Percentiles rank a stretch among this genome's conserved stretches.
Conservation (phyloP, 371 early-diverging fungal species). For the Circinella umbellata region DNA sequence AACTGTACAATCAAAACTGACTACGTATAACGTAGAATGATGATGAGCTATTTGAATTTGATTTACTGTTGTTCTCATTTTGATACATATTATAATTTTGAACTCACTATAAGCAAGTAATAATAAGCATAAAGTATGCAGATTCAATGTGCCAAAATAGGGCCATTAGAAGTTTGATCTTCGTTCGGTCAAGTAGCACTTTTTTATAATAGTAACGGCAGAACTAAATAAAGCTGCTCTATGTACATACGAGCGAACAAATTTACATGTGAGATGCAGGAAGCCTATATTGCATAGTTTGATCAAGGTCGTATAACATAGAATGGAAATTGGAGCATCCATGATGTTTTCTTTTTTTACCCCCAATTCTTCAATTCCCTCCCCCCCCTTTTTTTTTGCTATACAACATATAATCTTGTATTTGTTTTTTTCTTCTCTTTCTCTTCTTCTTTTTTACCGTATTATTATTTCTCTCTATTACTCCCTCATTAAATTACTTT, state of each 20-base stretch:
- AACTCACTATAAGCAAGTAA: too few species aligned
- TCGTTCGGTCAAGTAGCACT: neutral
- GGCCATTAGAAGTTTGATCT: neutral
- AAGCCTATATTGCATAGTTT: slow-evolving; percentile 1
- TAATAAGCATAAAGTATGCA: neutral
- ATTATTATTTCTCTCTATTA: slow-evolving; percentile 6
- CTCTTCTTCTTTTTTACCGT: slow-evolving; percentile 3
- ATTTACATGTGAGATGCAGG: slow-evolving; percentile 6
- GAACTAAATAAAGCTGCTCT: slow-evolving; percentile 3
- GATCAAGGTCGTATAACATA: neutral
- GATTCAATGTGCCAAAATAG: neutral
- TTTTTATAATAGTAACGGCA: too few species aligned
- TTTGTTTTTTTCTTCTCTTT: neutral
- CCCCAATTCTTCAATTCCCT: neutral
- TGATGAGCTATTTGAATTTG: too few species aligned
- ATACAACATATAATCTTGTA: too few species aligned
- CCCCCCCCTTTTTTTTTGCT: neutral
- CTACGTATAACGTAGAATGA: too few species aligned
- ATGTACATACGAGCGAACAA: neutral
- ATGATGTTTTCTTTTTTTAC: neutral
- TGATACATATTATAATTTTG: neutral
- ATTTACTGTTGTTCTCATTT: too few species aligned
- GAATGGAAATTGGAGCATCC: neutral
- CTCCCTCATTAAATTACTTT: neutral
- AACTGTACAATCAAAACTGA: too few species aligned